Evolutionary conservation across 495 filamentous ascomycete species (phyloP).

Genomic region (Friedmanniomyces simplex): DNA sequence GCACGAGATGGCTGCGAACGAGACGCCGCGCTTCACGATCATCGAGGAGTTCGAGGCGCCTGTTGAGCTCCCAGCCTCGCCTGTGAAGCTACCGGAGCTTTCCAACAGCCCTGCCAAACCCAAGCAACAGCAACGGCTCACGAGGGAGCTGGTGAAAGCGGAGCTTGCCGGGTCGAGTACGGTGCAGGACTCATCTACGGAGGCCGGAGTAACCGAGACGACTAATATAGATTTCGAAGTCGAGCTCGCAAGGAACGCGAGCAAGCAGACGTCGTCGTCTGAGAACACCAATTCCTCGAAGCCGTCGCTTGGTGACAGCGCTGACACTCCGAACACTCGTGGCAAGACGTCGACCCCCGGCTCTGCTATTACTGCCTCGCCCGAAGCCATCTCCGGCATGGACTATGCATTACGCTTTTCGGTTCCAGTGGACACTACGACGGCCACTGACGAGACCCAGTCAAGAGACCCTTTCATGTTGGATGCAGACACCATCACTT

Average conservation of each 20-base stretch:
- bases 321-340: background rate
- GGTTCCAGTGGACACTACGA: conserved; percentile 11
- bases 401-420: conserved; percentile 17
- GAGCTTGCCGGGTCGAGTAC: conserved; percentile 16
- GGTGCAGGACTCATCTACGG: background rate
- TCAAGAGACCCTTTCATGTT: conserved; percentile 19
- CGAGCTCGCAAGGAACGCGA: conserved; percentile 10
- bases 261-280: conserved; percentile 1
- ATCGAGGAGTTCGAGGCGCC: conserved; percentile 23
- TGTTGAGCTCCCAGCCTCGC: conserved; percentile 24
- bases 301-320: background rate
- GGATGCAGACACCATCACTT: conserved; percentile 21
- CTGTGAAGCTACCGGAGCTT: conserved; percentile 21
- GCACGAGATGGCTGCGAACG: conserved; percentile 16
- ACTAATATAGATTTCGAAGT: background rate
- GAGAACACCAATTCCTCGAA: background rate
- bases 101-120: conserved; percentile 17
- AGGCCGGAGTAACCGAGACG: background rate
- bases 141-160: conserved; percentile 27
- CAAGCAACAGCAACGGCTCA: conserved; percentile 23
- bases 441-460: conserved; percentile 11
- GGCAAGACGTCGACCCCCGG: background rate
- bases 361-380: conserved; percentile 1
- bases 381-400: conserved; percentile 6
- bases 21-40: conserved; percentile 18